Evolutionary conservation across 176 grass and related monocot species (phyloP).

Genomic region (Ampelocalamus luodianensis): DNA sequence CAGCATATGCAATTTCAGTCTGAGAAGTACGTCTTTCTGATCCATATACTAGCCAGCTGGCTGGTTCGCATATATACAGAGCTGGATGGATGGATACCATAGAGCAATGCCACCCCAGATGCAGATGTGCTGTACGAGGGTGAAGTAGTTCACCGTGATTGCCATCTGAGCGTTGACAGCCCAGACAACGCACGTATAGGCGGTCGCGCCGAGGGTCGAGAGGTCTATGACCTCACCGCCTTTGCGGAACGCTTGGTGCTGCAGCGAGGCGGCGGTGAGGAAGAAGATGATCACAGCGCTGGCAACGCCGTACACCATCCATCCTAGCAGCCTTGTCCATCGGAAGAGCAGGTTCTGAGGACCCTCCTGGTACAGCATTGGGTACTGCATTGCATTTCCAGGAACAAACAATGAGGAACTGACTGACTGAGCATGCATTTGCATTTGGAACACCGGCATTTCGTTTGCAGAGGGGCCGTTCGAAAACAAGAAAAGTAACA

Average conservation of each 20-base stretch:
- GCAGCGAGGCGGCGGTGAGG: slow-evolving; percentile 43
- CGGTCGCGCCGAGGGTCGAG: slow-evolving; percentile 51
- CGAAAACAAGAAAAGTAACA: not conserved
- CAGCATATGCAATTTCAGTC: not conserved
- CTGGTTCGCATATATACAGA: not conserved
- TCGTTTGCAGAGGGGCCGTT: not conserved
- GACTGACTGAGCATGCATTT: not conserved
- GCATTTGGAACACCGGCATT: not conserved
- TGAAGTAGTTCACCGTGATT: slow-evolving; percentile 74
- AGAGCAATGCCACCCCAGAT: slow-evolving; percentile 76
- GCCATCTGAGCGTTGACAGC: slow-evolving; percentile 77
- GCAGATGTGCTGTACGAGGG: slow-evolving; percentile 73
- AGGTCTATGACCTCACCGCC: slow-evolving; percentile 55
- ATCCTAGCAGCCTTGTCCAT: slow-evolving; percentile 73
- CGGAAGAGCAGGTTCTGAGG: slow-evolving; percentile 79
- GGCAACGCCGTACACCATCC: slow-evolving; percentile 67
- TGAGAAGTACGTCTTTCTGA: too few species aligned
- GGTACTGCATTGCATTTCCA: slow-evolving; percentile 57
- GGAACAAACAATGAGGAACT: not conserved
- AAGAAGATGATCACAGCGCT: slow-evolving; percentile 75
- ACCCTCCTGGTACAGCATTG: slow-evolving; percentile 94
- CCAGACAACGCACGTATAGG: slow-evolving; percentile 82
- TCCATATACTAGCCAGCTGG: not conserved
- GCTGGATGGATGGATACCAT: slow-evolving; percentile 46
- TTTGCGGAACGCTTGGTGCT: slow-evolving; percentile 58